Base-by-base conservation (phyloP, 1,284 basidiomycete species). In the Malassezia vespertilionis region DNA sequence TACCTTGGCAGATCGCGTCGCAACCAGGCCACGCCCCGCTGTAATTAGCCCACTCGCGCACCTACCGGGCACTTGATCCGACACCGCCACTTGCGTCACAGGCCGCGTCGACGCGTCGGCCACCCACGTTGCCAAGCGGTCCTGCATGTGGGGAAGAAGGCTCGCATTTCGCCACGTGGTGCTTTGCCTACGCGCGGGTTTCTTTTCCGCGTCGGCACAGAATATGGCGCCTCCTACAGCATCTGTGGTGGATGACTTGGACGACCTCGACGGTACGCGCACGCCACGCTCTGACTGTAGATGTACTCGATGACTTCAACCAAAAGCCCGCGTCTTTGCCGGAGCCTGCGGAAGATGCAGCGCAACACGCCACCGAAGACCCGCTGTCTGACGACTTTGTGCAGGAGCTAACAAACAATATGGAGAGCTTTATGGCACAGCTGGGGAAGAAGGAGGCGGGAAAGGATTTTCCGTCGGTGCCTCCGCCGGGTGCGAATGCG, bases 351-450 rank as follows among this genome's bases (percentile, higher is more conserved):
- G 32, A 26, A 21, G 43, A 20, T 5, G 40, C 33, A 36, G 73
- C 75, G 53, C 74, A 75, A 32, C 71, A 75, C 33, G 70, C 65
- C 35, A 49, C 71, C 20, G 61, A 63, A n/a, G 61, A 59, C 12
- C 44, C 57, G 24, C 52, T 67, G 7, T 57, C 56, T 11, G 48
- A 65, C 32, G 66, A 81, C 41, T 86, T 88, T 62, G 79, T 82
- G 33, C 75, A 77, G 32, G 81, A 85, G 63, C 76, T 93, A 34
- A 80, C 82, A 5, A 76, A 78, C 63, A 83, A 80, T 24, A 91
- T 95, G 87, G 84, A 87, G 66, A 75, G 75, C n/a, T 76, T 93
- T 35, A 80, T 93, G 75, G 76, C 77, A 17, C 82, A 81, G 61
- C 75, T 91, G 8, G 73, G 60, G 4, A 34, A 52, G 23, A 40